Percentiles rank a stretch among this genome's conserved stretches.
These are phyloP conservation scores for Cinnamomum chago DNA, from an alignment of 164 flowering plant genomes.

Conservation along the genomic window DNA sequence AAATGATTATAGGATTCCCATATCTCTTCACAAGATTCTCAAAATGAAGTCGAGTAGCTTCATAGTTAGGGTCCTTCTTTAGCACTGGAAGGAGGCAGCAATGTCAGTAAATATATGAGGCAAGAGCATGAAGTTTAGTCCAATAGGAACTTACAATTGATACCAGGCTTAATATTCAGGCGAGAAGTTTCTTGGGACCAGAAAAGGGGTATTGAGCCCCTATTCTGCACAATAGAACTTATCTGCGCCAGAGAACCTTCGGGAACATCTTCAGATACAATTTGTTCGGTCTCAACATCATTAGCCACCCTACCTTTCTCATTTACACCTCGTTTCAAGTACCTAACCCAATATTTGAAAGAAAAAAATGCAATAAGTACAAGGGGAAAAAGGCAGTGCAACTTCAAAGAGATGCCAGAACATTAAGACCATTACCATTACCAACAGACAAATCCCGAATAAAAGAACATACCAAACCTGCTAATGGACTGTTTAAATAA, in stretches of 20 bases:
- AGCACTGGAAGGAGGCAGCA: conserved; percentile 52
- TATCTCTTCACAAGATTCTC: conserved; percentile 88
- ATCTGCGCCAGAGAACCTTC: conserved; percentile 56
- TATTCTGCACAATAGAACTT: conserved; percentile 83
- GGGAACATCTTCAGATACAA: conserved; percentile 71
- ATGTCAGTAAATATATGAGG: conserved; percentile 8
- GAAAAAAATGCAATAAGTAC: neutral
- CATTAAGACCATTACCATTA: neutral
- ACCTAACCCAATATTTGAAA: conserved; percentile 37
- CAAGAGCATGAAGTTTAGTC: neutral
- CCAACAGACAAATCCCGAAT: neutral
- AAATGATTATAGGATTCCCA: conserved; percentile 81
- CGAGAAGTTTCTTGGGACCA: conserved; percentile 99
- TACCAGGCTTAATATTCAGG: conserved; percentile 80
- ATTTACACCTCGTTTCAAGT: conserved; percentile 92
- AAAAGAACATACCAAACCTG: neutral
- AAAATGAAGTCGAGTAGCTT: conserved; percentile 88
- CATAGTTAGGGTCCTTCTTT: conserved; percentile 64
- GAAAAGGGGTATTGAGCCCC: conserved; percentile 98
- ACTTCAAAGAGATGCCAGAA: neutral
- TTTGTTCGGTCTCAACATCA: conserved; percentile 99
- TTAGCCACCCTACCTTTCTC: conserved; percentile 95
- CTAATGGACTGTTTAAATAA: neutral
- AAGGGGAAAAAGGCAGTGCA: neutral
- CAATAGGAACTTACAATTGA: conserved; percentile 49